Evolutionary conservation across 2,329 filamentous ascomycete species (phyloP), one percentile per base, ranked within the genome.

Genomic region (Penicillium occitanis): DNA sequence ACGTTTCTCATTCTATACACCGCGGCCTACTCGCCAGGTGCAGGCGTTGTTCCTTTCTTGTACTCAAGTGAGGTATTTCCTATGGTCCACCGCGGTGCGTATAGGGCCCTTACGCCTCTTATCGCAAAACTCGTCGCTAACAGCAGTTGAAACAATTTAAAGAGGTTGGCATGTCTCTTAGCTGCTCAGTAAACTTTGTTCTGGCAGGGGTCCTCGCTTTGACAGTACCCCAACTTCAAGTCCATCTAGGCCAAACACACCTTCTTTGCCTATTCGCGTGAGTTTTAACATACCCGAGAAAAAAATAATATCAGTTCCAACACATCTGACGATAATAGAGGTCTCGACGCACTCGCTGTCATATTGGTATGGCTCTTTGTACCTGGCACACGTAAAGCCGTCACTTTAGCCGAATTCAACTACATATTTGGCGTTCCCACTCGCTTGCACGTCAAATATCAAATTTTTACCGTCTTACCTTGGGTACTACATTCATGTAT

Each of bases 371-470:
- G 68, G 68, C 63, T 69, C n/a, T 62, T 69, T 22, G 65, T 69
- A 13, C 68, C 68, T 30, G 67, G 67, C 17, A 69, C 68, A 14
- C 40, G 61, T 10, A 59, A 60, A 57, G 53, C 61, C 5, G 61
- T 63, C 42, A 83, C 81, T 2, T 75, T 85, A 13, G 83, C 84
- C 69, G 83, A 84, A 74, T 72, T 80, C 3, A 79, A 80, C 58
- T 77, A 76, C 62, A 73, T 80, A 19, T 80, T 80, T 66, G 73
- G 72, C 0, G 73, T 80, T 11, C 73, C 77, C 0, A 79, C 73
- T 1, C 67, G 71, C 11, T 67, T 69, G 2, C 77, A 79, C 61
- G 70, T 73, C 5, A 66, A 69, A 0, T 80, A 80, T 46, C 78
- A 80, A 63, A 11, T 79, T 6, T 63, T 69, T 6, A 73, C 72